Evolutionary conservation across 2,329 filamentous ascomycete species (phyloP).

Genomic region (Madurella mycetomatis): DNA sequence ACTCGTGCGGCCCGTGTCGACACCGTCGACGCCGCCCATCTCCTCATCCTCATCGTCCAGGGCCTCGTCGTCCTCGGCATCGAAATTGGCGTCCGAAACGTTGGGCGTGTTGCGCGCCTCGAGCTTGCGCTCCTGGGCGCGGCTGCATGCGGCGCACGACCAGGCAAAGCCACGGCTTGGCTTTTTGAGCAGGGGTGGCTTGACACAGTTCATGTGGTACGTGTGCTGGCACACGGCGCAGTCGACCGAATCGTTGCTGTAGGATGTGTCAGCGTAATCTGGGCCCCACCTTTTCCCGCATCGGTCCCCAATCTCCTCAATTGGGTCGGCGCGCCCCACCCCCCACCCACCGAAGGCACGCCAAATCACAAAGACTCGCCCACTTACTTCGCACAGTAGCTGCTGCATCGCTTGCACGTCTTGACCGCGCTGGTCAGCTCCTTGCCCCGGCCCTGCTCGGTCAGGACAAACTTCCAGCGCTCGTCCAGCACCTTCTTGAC

Average conservation of each 20-base stretch:
- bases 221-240: slow-evolving; percentile 93
- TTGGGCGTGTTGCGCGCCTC: slow-evolving; percentile 85
- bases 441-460: slow-evolving; percentile 89
- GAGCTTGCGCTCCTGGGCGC: slow-evolving; percentile 88
- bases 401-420: slow-evolving; percentile 85
- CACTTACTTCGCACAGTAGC: slow-evolving; percentile 85
- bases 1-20: slow-evolving; percentile 39
- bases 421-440: slow-evolving; percentile 95
- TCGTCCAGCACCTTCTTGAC: slow-evolving; percentile 96
- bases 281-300: slow-evolving; percentile 12
- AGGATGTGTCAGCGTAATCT: slow-evolving; percentile 29
- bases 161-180: slow-evolving; percentile 96
- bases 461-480: slow-evolving; percentile 92
- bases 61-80: slow-evolving; percentile 61
- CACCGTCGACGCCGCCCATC: slow-evolving; percentile 44
- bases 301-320: slow-evolving; percentile 10
- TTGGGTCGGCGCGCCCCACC: slow-evolving; percentile 12
- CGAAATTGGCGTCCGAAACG: slow-evolving; percentile 61
- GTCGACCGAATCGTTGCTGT: slow-evolving; percentile 87
- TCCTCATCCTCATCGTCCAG: slow-evolving; percentile 70
- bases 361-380: slow-evolving; percentile 13
- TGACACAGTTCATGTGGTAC: slow-evolving; percentile 98
- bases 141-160: slow-evolving; percentile 94
- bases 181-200: slow-evolving; percentile 87
- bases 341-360: slow-evolving; percentile 8